These are phyloP conservation scores for Prunus dulcis DNA, from an alignment of 306 rosid species.

Conservation along the genomic window DNA sequence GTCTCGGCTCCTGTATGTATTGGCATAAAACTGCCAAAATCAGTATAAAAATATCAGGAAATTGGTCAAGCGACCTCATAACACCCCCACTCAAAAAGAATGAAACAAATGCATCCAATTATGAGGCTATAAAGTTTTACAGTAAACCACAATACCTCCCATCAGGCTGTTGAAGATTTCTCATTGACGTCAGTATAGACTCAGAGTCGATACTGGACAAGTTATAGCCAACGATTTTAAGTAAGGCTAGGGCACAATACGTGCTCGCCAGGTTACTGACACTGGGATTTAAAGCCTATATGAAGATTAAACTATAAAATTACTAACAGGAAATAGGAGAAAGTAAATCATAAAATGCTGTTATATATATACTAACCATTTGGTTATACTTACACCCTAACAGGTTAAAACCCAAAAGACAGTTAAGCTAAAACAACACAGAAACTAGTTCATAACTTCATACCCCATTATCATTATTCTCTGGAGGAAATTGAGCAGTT, in stretches of 20 bases:
- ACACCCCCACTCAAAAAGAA: background rate
- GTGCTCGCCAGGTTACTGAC: conserved; percentile 90
- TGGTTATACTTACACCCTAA: background rate
- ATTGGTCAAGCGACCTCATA: conserved; percentile 12
- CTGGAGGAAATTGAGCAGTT: conserved; percentile 62
- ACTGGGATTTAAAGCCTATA: conserved; percentile 55
- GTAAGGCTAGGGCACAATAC: conserved; percentile 74
- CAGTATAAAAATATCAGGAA: conserved; percentile 6
- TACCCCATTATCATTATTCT: conserved; percentile 61
- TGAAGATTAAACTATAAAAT: background rate
- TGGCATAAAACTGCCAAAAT: conserved; percentile 74
- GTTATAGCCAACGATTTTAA: conserved; percentile 73
- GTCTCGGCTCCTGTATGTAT: conserved; percentile 78
- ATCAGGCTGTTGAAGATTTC: conserved; percentile 94
- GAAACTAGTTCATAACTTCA: conserved; percentile 4
- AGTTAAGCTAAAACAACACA: background rate
- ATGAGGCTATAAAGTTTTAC: background rate
- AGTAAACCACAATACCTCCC: conserved; percentile 63
- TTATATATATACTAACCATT: background rate
- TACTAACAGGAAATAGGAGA: background rate
- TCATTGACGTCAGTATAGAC: conserved; percentile 55
- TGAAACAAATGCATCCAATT: background rate
- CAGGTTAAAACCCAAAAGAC: background rate
- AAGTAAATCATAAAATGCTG: background rate
- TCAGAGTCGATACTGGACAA: conserved; percentile 54